These are phyloP conservation scores for Phanerochaete sordida DNA, from an alignment of 768 basidiomycete species.

Conservation along the genomic window DNA sequence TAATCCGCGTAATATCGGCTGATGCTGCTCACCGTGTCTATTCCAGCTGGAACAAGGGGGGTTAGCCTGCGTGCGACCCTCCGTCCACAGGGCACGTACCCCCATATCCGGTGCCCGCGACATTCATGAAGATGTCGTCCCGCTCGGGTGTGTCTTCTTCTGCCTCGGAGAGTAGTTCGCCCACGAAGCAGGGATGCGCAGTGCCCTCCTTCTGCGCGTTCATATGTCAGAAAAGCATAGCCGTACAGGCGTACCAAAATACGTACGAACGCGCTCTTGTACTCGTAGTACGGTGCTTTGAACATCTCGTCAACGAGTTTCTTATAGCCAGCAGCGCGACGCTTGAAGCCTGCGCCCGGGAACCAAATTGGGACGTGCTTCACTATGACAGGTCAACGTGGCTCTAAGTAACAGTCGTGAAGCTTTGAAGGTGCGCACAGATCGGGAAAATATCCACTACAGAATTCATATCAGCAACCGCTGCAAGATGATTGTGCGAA, in stretches of 20 bases:
- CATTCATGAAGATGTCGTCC: conserved; percentile 6
- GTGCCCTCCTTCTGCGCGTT: conserved; percentile 31
- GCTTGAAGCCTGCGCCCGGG: not conserved
- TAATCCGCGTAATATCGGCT: not conserved
- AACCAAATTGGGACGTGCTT: conserved; percentile 52
- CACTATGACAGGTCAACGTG: not conserved
- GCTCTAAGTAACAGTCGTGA: too few relatives aligned
- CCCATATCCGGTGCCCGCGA: conserved; percentile 22
- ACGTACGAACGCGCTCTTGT: conserved; percentile 6
- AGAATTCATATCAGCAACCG: not conserved
- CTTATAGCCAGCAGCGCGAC: conserved; percentile 8
- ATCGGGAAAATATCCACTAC: not conserved
- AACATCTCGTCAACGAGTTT: not conserved
- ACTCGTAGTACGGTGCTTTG: not conserved
- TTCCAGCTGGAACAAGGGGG: not conserved
- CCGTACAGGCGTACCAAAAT: too few relatives aligned
- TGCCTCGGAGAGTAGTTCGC: conserved; percentile 39
- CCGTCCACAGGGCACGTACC: not conserved
- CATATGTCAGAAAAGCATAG: not conserved
- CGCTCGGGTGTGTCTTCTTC: conserved; percentile 25
- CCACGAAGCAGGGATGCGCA: conserved; percentile 29
- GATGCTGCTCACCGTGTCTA: not conserved
- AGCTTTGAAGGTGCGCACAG: not conserved
- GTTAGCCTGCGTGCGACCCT: not conserved
- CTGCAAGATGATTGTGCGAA: not conserved